Evolutionary conservation across 1,284 basidiomycete genomes (phyloP), one percentile per base, ranked within the genome.

Genomic region (Cystobasidium sp.): DNA sequence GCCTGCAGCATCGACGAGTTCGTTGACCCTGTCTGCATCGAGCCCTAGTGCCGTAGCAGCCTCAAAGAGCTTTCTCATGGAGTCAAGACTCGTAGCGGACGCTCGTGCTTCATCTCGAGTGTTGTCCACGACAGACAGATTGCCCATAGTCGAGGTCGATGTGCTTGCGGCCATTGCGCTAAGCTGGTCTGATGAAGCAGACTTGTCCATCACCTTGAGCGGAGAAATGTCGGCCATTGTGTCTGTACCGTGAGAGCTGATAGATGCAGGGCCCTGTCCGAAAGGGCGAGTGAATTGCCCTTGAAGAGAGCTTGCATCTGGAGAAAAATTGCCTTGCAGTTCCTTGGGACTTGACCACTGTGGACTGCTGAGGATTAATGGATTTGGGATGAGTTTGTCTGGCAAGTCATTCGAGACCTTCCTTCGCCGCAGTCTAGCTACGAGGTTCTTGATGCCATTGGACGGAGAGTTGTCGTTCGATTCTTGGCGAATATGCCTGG

Each of bases 1-100:
- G 22, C 70, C 70, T 3, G 70, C 70, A n/a, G 70, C 70, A 46
- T 43, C 63, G 9, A 73, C 70, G 14, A 73, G 70, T 43, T 73
- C 70, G 52, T 73, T 73, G 39, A 73, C 70, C 24, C 55, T 43
- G 14, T 73, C 62, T 16, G 70, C 41, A 53, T 73, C 70, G 2
- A 73, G 63, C 7, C 70, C 70, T 9, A 73, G 31, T 16, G 70
- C 70, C 7, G 70, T 73, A 3, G 70, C 70, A 8, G 70, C 70
- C 43, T 73, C 70, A 37, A 56, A 73, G 16, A 73, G 53, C 63
- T 73, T 64, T 8, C 63, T 49, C 70, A 73, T 73, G 16, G 56
- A 62, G 31, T 73, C 70, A 18, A 65, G 52, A 43, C 70, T 73
- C 7, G 51, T 52, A 8, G 70, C 70, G 16, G 70, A 73, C 14